These are phyloP conservation scores for Penicillium cosmopolitanum DNA, from an alignment of 495 filamentous ascomycete genomes.

Conservation along the genomic window DNA sequence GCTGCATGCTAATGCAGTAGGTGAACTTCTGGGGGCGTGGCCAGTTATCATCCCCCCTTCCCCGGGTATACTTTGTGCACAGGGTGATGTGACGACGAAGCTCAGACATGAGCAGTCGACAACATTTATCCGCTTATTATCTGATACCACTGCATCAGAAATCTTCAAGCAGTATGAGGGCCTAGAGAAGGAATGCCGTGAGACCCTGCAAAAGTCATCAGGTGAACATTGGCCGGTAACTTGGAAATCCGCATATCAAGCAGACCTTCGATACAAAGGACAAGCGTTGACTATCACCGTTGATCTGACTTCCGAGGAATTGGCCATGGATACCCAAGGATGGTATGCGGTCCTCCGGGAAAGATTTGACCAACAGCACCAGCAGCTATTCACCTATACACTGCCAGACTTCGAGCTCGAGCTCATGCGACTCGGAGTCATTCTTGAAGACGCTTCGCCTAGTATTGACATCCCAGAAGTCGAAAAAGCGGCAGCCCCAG, in stretches of 20 bases:
- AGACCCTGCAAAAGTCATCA: constrained; percentile 23
- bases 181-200: constrained; percentile 25
- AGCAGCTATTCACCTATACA: constrained; percentile 52
- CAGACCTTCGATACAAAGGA: constrained; percentile 52
- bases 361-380: constrained; percentile 45
- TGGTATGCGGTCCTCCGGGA: constrained; percentile 34
- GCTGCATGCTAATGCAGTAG: constrained; percentile 51
- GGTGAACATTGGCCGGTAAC: constrained; percentile 22
- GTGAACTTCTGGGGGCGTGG: constrained; percentile 52
- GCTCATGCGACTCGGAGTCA: constrained; percentile 50
- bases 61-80: constrained; percentile 54
- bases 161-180: constrained; percentile 28
- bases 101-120: constrained; percentile 48
- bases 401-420: constrained; percentile 48
- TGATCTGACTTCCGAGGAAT: constrained; percentile 34
- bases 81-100: constrained; percentile 53
- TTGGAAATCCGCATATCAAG: constrained; percentile 41
- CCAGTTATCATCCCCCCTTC: constrained; percentile 56
- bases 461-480: constrained; percentile 43
- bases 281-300: constrained; percentile 52
- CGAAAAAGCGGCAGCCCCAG: constrained; percentile 20
- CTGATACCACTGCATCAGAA: constrained; percentile 29
- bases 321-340: constrained; percentile 21
- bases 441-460: constrained; percentile 43
- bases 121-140: constrained; percentile 45